Evolutionary conservation across 2,329 filamentous ascomycete species (phyloP).

Genomic region (Teratosphaeria gauchensis): DNA sequence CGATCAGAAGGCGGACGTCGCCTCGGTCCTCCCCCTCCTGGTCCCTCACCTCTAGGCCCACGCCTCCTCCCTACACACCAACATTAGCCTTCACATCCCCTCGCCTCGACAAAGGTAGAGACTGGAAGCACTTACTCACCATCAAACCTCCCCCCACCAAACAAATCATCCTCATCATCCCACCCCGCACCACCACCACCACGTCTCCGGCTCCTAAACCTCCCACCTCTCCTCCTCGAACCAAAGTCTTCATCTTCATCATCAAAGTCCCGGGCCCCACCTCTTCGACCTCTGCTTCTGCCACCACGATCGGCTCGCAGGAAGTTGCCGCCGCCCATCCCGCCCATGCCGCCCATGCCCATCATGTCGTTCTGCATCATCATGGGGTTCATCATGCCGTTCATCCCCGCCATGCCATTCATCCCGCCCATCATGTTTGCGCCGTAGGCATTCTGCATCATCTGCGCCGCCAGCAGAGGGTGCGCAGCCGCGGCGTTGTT

Average conservation of each 20-base stretch:
- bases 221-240: neutral
- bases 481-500: neutral
- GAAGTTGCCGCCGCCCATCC: neutral
- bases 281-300: neutral
- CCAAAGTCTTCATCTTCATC: neutral
- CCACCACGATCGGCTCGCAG: neutral
- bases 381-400: neutral
- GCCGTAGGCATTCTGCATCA: neutral
- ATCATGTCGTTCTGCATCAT: neutral
- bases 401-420: neutral
- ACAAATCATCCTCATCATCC: neutral
- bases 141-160: slow-evolving; percentile 2
- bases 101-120: neutral
- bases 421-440: neutral
- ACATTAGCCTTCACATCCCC: neutral
- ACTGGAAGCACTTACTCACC: slow-evolving; percentile 7
- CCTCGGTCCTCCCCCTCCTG: neutral
- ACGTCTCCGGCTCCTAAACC: neutral
- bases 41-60: neutral
- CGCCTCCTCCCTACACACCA: neutral
- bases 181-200: neutral
- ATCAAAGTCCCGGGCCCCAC: neutral
- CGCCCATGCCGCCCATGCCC: neutral
- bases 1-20: neutral
- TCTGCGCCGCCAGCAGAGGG: neutral